Conservation (phyloP, 1,139 yeast genomes). For the Yamadazyma trypodendri region DNA sequence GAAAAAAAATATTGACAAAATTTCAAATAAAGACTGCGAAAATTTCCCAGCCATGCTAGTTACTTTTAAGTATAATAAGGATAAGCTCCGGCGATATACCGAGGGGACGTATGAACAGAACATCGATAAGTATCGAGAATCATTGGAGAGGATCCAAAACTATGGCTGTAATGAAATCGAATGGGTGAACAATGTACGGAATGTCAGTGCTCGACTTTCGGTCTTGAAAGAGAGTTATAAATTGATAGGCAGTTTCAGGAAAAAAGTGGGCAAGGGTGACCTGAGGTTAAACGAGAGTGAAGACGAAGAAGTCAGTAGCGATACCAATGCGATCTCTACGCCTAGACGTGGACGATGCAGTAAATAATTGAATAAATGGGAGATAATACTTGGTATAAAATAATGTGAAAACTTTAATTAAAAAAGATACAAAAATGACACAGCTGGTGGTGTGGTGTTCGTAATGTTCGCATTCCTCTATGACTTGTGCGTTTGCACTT, state of each 20-base stretch:
- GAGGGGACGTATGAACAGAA: constrained; percentile 1
- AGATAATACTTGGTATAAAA: too few relatives aligned
- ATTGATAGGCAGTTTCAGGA: constrained; percentile 25
- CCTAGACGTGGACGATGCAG: constrained; percentile 6
- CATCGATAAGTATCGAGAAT: constrained; percentile 8
- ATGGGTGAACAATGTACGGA: constrained; percentile 27
- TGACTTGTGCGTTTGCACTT: not conserved
- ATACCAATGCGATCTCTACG: not conserved
- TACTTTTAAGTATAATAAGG: constrained; percentile 16
- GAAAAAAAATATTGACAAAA: not conserved
- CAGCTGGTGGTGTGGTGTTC: too few relatives aligned
- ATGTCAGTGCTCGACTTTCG: constrained; percentile 28
- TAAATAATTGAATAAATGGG: too few relatives aligned
- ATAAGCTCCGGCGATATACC: constrained; percentile 5
- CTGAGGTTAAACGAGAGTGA: not conserved
- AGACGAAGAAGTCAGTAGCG: constrained; percentile 20
- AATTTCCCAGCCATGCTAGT: constrained; percentile 10
- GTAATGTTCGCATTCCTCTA: too few relatives aligned
- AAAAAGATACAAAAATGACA: too few relatives aligned
- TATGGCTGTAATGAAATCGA: constrained; percentile 12
- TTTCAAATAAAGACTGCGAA: constrained; percentile 1
- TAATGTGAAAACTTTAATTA: too few relatives aligned
- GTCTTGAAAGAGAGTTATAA: constrained; percentile 31
- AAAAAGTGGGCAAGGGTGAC: constrained; percentile 14
- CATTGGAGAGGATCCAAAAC: constrained; percentile 8